Conservation (phyloP, 2,329 filamentous ascomycete genomes). For the Penicillium sp. region DNA sequence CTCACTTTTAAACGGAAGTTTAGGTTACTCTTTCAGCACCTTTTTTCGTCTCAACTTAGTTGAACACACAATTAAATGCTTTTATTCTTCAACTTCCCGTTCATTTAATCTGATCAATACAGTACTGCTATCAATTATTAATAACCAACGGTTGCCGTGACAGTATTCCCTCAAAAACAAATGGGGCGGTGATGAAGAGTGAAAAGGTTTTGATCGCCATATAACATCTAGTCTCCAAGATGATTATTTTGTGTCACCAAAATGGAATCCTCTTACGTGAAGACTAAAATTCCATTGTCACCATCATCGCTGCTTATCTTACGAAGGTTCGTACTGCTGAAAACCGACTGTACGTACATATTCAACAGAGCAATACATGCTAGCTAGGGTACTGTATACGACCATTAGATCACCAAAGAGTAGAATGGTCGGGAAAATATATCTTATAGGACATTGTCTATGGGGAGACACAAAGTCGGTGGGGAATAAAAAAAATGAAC, state of each 20-base stretch:
- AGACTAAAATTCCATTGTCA: neutral
- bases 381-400: neutral
- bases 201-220: neutral
- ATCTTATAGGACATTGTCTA: neutral
- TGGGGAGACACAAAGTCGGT: neutral
- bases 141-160: neutral
- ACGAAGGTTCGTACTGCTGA: neutral
- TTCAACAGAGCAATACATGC: conserved; percentile 1
- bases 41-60: neutral
- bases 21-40: neutral
- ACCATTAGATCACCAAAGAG: conserved; percentile 1
- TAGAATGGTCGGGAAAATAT: conserved; percentile 1
- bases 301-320: too few species aligned
- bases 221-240: neutral
- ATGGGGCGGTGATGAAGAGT: neutral
- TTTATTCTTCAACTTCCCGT: neutral
- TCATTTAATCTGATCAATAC: neutral
- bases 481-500: neutral
- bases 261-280: neutral
- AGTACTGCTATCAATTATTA: neutral
- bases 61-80: neutral
- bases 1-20: neutral
- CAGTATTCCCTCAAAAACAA: neutral
- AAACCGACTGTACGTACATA: conserved; percentile 1
- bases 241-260: neutral